These are phyloP conservation scores for Morella rubra DNA, from an alignment of 306 rosid genomes.

Conservation along the genomic window DNA sequence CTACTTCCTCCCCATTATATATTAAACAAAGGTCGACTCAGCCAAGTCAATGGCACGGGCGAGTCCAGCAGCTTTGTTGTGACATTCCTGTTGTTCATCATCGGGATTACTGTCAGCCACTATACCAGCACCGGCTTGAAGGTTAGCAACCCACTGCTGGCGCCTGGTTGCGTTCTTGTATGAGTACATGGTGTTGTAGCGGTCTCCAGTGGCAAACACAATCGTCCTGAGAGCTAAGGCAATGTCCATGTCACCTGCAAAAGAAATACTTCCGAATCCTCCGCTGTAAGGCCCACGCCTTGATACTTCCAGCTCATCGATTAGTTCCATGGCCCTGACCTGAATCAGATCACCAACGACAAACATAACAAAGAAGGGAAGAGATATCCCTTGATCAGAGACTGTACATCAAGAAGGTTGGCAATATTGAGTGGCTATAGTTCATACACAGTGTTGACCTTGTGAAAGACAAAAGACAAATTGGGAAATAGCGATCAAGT, in stretches of 20 bases:
- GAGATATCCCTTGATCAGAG: conserved; percentile 5
- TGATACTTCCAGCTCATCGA: conserved; percentile 64
- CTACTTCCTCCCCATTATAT: conserved; percentile 19
- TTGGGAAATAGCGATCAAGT: not conserved
- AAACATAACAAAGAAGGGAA: conserved; percentile 12
- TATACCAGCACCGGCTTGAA: conserved; percentile 86
- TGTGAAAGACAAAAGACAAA: too few species aligned
- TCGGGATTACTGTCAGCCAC: conserved; percentile 84
- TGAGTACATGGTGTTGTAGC: conserved; percentile 71
- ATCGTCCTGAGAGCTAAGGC: conserved; percentile 79
- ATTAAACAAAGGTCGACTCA: conserved; percentile 58
- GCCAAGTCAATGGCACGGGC: conserved; percentile 89
- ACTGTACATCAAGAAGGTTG: too few species aligned
- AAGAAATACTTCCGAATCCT: conserved; percentile 70
- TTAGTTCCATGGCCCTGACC: conserved; percentile 89
- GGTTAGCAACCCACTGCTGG: conserved; percentile 76
- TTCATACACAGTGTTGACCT: not conserved
- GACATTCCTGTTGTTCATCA: conserved; percentile 76
- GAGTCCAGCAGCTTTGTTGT: conserved; percentile 87
- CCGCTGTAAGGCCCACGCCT: conserved; percentile 82
- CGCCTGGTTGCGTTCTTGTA: conserved; percentile 51
- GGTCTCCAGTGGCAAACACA: conserved; percentile 56
- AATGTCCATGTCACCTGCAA: conserved; percentile 71
- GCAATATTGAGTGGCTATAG: too few species aligned
- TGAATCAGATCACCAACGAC: conserved; percentile 34